Base-by-base conservation (phyloP, 768 basidiomycete species). In the Hydnomerulius pinastri region DNA sequence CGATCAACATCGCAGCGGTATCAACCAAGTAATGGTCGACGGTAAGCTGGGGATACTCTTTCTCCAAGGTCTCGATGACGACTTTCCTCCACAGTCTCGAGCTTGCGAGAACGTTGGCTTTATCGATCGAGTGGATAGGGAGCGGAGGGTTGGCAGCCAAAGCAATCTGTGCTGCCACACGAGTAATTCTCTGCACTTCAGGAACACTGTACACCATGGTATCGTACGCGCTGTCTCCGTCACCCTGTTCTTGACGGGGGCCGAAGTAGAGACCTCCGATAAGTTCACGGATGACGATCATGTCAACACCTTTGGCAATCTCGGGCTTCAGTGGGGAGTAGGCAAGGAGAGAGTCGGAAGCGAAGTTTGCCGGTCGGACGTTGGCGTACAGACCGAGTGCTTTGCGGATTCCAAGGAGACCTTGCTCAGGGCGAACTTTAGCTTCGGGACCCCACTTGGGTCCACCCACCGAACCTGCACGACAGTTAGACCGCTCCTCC, bases 251-350 rank as follows among this genome's bases (percentile, higher is more conserved):
- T 68, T 94, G 87, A 48, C 94, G 90, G 44, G 83, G 77, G 50
- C 97, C 97, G 65, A 98, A 99, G 78, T 98, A 99, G 57, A 87
- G 79, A 27, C 96, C 96, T 13, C 95, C 94, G 67, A 96, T 98
- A 60, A 99, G 83, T 72, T 99, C 97, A 58, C 97, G 87, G 37
- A 98, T 76, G 64, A 98, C 90, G 69, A 98, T 92, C 72, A 98
- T 86, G 70, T 98, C 81, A 27, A 90, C 86, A 39, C 92, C 92
- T 54, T 77, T 77, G 1, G 86, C 96, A 48, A 94, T 75, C 43
- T 87, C 82, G 30, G 89, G 82, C 65, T 89, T 90, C 45, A 99
- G 75, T n/a, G 97, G 97, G 18, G 92, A 91, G 74, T 90, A 80
- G 39, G 81, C 75, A 48, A 99, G 72, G 41, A 99, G 82, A 20